These are phyloP conservation scores for Kondoa subrosea DNA, from an alignment of 768 basidiomycete genomes.

Conservation along the genomic window DNA sequence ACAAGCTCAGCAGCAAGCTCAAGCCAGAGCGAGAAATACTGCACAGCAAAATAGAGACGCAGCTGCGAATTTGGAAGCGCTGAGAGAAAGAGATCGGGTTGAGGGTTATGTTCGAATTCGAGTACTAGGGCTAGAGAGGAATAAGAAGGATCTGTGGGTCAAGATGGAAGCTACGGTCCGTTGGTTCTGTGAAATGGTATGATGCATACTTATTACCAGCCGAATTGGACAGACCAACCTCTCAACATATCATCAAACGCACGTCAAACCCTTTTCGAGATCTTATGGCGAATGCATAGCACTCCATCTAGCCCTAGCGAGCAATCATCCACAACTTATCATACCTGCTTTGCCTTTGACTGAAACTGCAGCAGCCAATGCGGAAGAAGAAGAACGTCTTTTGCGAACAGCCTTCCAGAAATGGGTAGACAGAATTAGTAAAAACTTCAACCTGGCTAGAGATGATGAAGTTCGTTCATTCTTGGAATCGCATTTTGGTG, in stretches of 20 bases:
- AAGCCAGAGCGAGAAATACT: neutral
- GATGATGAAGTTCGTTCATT: conserved; percentile 92
- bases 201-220: neutral
- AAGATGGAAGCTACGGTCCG: conserved; percentile 82
- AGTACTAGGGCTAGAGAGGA: conserved; percentile 80
- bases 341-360: conserved; percentile 88
- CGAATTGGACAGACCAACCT: conserved; percentile 60
- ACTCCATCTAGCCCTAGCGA: conserved; percentile 75
- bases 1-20: neutral
- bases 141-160: conserved; percentile 81
- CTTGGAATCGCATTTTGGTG: conserved; percentile 91
- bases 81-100: conserved; percentile 12
- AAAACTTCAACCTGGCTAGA: conserved; percentile 66
- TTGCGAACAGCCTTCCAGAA: conserved; percentile 87
- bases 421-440: conserved; percentile 84
- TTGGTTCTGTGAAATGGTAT: neutral
- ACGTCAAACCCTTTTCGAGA: conserved; percentile 47
- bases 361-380: conserved; percentile 87
- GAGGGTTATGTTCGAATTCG: conserved; percentile 67
- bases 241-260: conserved; percentile 44
- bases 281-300: conserved; percentile 89
- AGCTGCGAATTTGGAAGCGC: neutral
- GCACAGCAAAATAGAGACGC: neutral
- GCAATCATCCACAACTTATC: conserved; percentile 89
- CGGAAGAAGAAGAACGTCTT: conserved; percentile 93